Evolutionary conservation across 2,329 filamentous ascomycete genomes (phyloP), one percentile per base, ranked within the genome.

Genomic region (Chrysoporthe deuterocubensis): DNA sequence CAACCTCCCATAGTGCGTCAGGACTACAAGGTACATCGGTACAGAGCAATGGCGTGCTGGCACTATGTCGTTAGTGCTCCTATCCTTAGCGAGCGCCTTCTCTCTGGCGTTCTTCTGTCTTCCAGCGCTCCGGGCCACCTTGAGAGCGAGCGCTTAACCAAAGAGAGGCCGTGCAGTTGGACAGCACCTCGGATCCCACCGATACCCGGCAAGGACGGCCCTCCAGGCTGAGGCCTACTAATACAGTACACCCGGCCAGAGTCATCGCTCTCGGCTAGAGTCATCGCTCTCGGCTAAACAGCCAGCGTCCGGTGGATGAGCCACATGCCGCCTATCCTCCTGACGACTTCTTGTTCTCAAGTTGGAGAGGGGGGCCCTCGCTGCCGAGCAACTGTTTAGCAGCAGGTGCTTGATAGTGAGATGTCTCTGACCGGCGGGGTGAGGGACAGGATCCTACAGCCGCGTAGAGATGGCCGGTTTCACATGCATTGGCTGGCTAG

Each of bases 51-150:
- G 42, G 40, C 54, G 54, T 57, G 54, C 32, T 40, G 54, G 34
- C 54, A 54, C 50, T 54, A 21, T 40, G 54, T n/a, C 32, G 54
- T 18, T 57, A 40, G 54, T 57, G 54, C 34, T 57, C 54, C 54
- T 57, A 40, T 57, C 32, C 34, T 57, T n/a, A 57, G 54, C 32
- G 32, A 6, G 13, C 26, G 26, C 26, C 26, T 26, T 26, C 26
- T 26, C 26, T 26, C 26, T 26, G 26, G 26, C 26, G 26, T 26
- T 26, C 26, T 26, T 26, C 26, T 26, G 2, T 13, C 18, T 46
- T 14, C 4, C 37, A 9, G 37, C 37, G 37, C 9, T 40, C 37
- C 37, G 37, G 37, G 37, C 37, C 37, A 40, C 6, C 37, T 9
- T 40, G 9, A 9, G 37, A 9, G 37, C 37, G 37, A 40, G 37